A percentile compares a stretch with the other conserved stretches of the same genome.
These are phyloP conservation scores for Meyerozyma smithsonii DNA, from an alignment of 1,139 yeast genomes.

Conservation along the genomic window DNA sequence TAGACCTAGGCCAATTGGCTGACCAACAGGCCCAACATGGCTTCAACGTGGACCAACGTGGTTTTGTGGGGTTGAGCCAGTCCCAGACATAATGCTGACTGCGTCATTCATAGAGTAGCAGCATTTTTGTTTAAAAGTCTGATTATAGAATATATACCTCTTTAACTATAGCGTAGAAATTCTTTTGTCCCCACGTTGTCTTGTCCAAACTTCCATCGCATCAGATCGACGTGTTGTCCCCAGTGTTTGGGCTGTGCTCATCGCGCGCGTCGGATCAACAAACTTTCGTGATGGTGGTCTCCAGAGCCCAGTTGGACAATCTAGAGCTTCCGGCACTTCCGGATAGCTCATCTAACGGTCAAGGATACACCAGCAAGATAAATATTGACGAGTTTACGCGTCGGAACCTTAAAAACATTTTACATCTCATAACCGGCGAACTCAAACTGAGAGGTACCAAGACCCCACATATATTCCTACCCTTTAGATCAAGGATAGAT, in stretches of 20 bases:
- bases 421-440: slow-evolving; percentile 63
- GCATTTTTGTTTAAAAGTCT: background rate
- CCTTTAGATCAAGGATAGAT: slow-evolving; percentile 63
- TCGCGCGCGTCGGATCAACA: slow-evolving; percentile 3
- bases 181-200: too few species aligned
- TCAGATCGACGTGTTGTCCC: too few species aligned
- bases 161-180: too few species aligned
- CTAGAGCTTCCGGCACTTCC: slow-evolving; percentile 17
- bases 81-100: background rate
- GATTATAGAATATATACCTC: too few species aligned
- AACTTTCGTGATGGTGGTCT: background rate
- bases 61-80: background rate
- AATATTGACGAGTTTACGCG: slow-evolving; percentile 49
- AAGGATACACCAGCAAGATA: slow-evolving; percentile 9
- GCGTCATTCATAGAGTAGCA: background rate
- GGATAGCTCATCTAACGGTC: slow-evolving; percentile 5
- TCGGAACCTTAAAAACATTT: slow-evolving; percentile 56
- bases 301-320: slow-evolving; percentile 5
- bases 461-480: slow-evolving; percentile 61
- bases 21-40: slow-evolving; percentile 13
- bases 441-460: slow-evolving; percentile 53
- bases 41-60: slow-evolving; percentile 1
- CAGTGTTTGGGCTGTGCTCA: slow-evolving; percentile 1
- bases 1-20: slow-evolving; percentile 16
- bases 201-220: too few species aligned